Conservation (phyloP, 345 rosid genomes). For the Sapria himalayana region DNA sequence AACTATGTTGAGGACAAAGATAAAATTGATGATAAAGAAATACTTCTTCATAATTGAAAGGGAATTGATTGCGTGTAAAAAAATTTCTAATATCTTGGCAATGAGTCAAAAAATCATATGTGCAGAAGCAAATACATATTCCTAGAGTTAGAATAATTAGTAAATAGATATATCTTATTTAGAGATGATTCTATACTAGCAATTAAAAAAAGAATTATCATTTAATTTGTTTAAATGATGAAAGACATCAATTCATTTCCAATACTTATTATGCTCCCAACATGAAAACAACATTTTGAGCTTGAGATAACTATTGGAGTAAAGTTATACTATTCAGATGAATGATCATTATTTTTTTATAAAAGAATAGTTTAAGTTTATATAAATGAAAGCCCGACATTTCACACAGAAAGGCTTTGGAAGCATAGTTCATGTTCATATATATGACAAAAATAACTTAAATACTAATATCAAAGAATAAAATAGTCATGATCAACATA, state of each 20-base stretch:
- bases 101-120: background rate
- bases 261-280: background rate
- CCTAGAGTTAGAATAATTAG: background rate
- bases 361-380: background rate
- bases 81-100: too few relatives aligned
- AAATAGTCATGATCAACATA: too few relatives aligned
- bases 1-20: background rate
- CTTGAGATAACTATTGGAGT: too few relatives aligned
- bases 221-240: background rate
- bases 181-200: background rate
- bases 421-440: too few relatives aligned
- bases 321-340: background rate
- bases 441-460: too few relatives aligned
- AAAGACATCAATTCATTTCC: background rate
- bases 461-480: too few relatives aligned
- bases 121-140: background rate
- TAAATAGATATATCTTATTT: background rate
- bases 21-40: background rate
- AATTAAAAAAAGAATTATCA: background rate
- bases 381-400: too few relatives aligned
- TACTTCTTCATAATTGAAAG: background rate
- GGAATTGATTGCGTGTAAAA: too few relatives aligned
- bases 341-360: background rate
- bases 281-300: background rate
- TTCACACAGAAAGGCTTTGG: too few relatives aligned